Conservation (phyloP, 2,329 filamentous ascomycete species). For the Neonectria faginata region DNA sequence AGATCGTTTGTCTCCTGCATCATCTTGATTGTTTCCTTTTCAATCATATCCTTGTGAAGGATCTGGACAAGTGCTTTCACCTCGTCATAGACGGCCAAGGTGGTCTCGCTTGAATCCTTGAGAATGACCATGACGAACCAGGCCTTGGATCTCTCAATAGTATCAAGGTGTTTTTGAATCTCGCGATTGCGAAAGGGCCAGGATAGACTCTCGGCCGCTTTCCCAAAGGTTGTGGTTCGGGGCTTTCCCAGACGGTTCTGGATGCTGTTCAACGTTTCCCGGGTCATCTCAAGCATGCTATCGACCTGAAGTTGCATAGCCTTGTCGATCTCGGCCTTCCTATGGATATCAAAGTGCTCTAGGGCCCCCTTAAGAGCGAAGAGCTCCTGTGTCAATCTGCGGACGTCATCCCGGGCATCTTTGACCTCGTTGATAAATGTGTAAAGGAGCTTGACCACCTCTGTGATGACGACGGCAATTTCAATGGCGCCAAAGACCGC, state of each 20-base stretch:
- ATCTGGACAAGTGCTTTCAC: conserved; percentile 36
- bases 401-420: conserved; percentile 41
- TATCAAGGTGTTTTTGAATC: conserved; percentile 36
- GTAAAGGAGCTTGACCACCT: conserved; percentile 37
- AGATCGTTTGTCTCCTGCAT: conserved; percentile 31
- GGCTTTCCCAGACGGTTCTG: conserved; percentile 30
- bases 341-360: conserved; percentile 35
- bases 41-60: conserved; percentile 38
- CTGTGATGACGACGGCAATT: conserved; percentile 33
- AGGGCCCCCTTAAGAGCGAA: conserved; percentile 41
- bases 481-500: conserved; percentile 33
- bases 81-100: conserved; percentile 34
- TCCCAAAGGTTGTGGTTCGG: conserved; percentile 27
- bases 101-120: conserved; percentile 37
- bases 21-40: conserved; percentile 31
- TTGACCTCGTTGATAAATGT: conserved; percentile 33
- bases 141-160: conserved; percentile 40
- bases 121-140: conserved; percentile 45
- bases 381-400: conserved; percentile 41
- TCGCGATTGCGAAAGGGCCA: conserved; percentile 40
- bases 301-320: conserved; percentile 9
- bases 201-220: conserved; percentile 24
- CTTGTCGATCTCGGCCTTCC: conserved; percentile 1
- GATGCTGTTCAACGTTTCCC: conserved; percentile 37
- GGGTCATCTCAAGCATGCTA: conserved; percentile 37